Evolutionary conservation across 805 yeast genomes (phyloP).

Genomic region (Pichia eremophila): DNA sequence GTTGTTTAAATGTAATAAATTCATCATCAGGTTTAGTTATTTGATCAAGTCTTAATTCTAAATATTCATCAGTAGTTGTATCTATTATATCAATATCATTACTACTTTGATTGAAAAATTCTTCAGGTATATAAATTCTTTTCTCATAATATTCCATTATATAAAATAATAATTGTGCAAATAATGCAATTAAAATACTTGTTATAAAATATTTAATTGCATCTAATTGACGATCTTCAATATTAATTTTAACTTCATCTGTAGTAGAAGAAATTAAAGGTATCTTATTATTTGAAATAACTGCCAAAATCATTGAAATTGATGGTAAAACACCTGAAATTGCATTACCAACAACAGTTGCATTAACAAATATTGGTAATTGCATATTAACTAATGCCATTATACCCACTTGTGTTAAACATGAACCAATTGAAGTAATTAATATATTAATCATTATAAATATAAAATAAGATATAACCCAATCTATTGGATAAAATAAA

Average conservation of each 20-base stretch:
- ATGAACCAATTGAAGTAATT: constrained; percentile 63
- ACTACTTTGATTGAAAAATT: background rate
- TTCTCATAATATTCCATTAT: constrained; percentile 17
- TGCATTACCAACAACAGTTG: constrained; percentile 91
- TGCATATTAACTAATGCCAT: constrained; percentile 77
- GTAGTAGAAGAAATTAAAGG: background rate
- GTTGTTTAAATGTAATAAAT: constrained; percentile 48
- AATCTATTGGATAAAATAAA: constrained; percentile 24
- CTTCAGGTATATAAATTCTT: background rate
- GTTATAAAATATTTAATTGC: constrained; percentile 32
- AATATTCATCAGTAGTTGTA: background rate
- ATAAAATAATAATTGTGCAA: constrained; percentile 15
- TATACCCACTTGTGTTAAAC: constrained; percentile 81
- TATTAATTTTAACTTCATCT: background rate
- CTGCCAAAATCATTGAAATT: constrained; percentile 50
- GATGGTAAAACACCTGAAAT: constrained; percentile 91
- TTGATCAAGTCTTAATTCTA: constrained; percentile 1
- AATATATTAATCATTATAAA: constrained; percentile 56
- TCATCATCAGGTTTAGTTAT: background rate
- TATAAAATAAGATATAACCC: constrained; percentile 32
- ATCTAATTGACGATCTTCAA: constrained; percentile 10
- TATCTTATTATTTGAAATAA: constrained; percentile 18
- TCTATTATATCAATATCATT: background rate
- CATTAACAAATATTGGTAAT: constrained; percentile 68
- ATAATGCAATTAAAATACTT: constrained; percentile 14